A percentile compares a stretch with the other conserved stretches of the same genome.
These are phyloP conservation scores for Micromonas commoda DNA, from an alignment of 139 green algal species.

Conservation along the genomic window DNA sequence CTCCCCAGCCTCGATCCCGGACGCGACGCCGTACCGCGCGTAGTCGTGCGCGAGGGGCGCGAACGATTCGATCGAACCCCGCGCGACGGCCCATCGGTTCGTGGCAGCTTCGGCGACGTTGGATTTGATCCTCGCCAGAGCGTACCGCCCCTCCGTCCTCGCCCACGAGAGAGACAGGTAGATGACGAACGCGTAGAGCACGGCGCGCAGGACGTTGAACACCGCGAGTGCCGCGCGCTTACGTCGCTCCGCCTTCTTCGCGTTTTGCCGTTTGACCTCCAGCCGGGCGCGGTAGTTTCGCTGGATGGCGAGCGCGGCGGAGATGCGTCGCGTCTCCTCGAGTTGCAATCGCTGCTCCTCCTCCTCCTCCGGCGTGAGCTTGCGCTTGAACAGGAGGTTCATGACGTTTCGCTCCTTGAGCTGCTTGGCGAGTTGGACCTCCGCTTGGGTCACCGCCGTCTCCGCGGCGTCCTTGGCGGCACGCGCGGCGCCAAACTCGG, in stretches of 20 bases:
- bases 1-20: too few relatives aligned
- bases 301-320: neutral
- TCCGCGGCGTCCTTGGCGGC: neutral
- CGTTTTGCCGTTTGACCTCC: neutral
- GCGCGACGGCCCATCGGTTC: too few relatives aligned
- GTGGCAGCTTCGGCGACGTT: too few relatives aligned
- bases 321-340: neutral
- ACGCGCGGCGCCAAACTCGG: neutral
- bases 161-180: too few relatives aligned
- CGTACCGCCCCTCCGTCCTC: too few relatives aligned
- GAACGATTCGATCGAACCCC: too few relatives aligned
- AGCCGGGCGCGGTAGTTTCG: neutral
- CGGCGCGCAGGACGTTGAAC: too few relatives aligned
- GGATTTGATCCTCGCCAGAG: too few relatives aligned
- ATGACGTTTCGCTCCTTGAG: neutral
- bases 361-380: neutral
- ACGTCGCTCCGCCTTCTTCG: neutral
- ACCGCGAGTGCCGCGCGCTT: too few relatives aligned
- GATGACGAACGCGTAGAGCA: too few relatives aligned
- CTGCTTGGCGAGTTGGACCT: neutral
- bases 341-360: neutral
- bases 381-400: conserved; percentile 1
- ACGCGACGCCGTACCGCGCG: too few relatives aligned
- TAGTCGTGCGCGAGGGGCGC: too few relatives aligned
- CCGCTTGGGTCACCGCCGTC: neutral